Evolutionary conservation across 1,284 basidiomycete species (phyloP), one percentile per base, ranked within the genome.

Genomic region (Rugiboletus extremiorientalis): DNA sequence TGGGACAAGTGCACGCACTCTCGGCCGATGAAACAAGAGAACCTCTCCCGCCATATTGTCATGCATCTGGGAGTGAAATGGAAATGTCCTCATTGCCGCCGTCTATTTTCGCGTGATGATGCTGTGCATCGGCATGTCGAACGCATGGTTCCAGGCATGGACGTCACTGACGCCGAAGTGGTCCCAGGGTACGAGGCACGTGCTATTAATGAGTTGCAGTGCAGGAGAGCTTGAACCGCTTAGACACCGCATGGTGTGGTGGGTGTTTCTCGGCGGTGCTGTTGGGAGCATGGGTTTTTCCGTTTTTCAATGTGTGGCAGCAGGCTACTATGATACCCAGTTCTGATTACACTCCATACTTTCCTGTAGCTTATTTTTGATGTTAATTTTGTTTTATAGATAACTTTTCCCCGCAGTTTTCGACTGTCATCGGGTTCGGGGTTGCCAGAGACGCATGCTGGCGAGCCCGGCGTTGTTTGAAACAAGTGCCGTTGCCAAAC

Each of bases 91-190:
- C 67, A 68, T 56, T 70, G 68, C 27, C 52, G 50, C 23, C 60
- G 50, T 42, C 52, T 59, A 54, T 66, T 73, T 20, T 72, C 68
- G 50, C 68, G 68, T 56, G 71, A 73, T 15, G 68, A 70, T 58
- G 71, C 68, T 40, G 67, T 72, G 34, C 65, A 64, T 50, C 65
- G 68, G 9, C 68, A 70, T 47, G 60, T 73, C 28, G 68, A 72
- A 58, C 71, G 70, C 54, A 67, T 69, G 62, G 50, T 33, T 23
- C 64, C 60, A 28, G 64, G 56, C 11, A 59, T 63, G 62, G 58
- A 64, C 18, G 56, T 56, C 47, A 57, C 60, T 44, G 69, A 68
- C 14, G 61, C 63, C 3, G 66, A 69, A 33, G 67, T 68, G 20
- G 33, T 70, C 3, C 69, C 67, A 27, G 68, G 68, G 9, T 41